phyloP scores from a whole-genome alignment of 306 rosid genomes.

The Vigna mungo region DNA sequence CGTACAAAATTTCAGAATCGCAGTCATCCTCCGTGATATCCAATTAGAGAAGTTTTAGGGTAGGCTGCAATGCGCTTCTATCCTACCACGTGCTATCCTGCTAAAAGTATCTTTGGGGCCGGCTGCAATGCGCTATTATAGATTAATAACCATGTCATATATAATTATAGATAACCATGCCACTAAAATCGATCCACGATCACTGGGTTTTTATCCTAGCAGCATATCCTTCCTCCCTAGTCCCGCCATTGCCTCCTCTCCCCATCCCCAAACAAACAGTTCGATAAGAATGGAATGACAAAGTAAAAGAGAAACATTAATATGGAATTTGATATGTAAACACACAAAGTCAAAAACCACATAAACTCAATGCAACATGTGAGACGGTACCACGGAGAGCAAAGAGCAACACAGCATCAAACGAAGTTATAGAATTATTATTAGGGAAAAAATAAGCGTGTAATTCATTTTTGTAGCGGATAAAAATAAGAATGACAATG shows the following conservation, averaged over 20 bases:
- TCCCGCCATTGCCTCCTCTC: conserved; percentile 6
- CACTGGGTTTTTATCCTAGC: not conserved
- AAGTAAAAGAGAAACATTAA: not conserved
- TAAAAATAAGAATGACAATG: conserved; percentile 18
- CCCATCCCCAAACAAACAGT: not conserved
- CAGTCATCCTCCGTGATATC: not conserved
- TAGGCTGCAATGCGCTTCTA: not conserved
- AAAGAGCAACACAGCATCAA: conserved; percentile 16
- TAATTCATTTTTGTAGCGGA: not conserved
- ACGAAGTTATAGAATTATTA: not conserved
- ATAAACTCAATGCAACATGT: conserved; percentile 7
- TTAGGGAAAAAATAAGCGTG: not conserved
- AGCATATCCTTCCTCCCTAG: not conserved
- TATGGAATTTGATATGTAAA: not conserved
- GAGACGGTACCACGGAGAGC: conserved; percentile 4
- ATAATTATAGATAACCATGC: not conserved
- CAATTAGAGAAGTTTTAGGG: too few species aligned
- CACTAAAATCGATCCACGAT: not conserved
- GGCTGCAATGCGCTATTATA: not conserved
- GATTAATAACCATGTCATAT: not conserved
- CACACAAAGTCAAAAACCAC: conserved; percentile 2
- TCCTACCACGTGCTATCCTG: not conserved
- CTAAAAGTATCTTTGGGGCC: not conserved
- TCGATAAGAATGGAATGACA: not conserved
- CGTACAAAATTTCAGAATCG: not conserved